Percentiles rank a stretch among this genome's conserved stretches.
These are phyloP conservation scores for Suillus hirtellus DNA, from an alignment of 768 basidiomycete genomes.

Conservation along the genomic window DNA sequence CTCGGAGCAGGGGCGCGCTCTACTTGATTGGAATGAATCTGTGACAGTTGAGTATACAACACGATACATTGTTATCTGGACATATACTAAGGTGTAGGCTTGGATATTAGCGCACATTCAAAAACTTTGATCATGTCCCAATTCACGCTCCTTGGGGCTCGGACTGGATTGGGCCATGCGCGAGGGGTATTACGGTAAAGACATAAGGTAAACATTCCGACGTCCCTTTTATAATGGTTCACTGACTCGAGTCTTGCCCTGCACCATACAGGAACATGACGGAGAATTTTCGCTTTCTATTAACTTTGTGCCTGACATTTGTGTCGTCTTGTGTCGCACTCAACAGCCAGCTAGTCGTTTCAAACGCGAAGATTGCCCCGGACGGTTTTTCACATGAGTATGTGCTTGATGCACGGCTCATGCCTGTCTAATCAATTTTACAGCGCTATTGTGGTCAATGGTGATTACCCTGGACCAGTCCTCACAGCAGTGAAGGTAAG, in stretches of 20 bases:
- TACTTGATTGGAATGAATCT: neutral
- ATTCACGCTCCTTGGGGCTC: neutral
- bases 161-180: neutral
- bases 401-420: neutral
- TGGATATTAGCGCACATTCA: neutral
- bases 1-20: neutral
- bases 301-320: conserved; percentile 4
- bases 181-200: neutral
- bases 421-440: neutral
- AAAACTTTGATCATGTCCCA: neutral
- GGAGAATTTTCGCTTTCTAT: neutral
- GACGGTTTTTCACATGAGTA: conserved; percentile 27
- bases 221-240: neutral
- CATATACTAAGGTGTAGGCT: neutral
- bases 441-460: conserved; percentile 38
- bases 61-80: neutral
- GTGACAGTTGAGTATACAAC: neutral
- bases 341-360: conserved; percentile 24
- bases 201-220: neutral
- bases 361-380: conserved; percentile 28
- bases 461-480: conserved; percentile 38
- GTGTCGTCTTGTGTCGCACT: conserved; percentile 16
- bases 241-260: neutral
- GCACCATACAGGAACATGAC: neutral
- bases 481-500: conserved; percentile 37